Percentiles rank a stretch among this genome's conserved stretches.
Conservation (phyloP, 495 filamentous ascomycete genomes). For the Aspergillus mulundensis region DNA sequence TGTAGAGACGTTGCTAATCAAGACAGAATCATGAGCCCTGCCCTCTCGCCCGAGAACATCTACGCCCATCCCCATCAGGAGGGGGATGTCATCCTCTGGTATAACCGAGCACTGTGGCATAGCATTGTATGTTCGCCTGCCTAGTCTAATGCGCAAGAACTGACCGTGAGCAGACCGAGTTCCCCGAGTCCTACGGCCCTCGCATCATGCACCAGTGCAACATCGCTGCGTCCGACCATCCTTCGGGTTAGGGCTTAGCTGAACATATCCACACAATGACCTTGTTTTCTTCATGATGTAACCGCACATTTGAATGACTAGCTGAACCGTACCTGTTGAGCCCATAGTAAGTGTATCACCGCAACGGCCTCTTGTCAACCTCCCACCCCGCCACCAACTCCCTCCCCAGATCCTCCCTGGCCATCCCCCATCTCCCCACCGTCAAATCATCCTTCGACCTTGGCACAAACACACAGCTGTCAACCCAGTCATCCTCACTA, state of each 20-base stretch:
- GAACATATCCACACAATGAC: too few relatives aligned
- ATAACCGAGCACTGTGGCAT: conserved; percentile 6
- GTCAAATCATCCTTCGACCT: too few relatives aligned
- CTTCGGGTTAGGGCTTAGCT: conserved; percentile 1
- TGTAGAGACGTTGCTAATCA: background rate
- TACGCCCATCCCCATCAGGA: conserved; percentile 10
- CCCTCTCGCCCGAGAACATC: conserved; percentile 5
- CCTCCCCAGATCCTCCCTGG: too few relatives aligned
- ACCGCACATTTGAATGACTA: too few relatives aligned
- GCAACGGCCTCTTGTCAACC: too few relatives aligned
- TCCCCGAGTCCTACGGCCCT: conserved; percentile 7
- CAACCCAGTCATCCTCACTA: too few relatives aligned
- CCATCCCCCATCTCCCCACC: too few relatives aligned
- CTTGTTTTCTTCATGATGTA: too few relatives aligned
- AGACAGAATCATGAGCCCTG: conserved; percentile 8
- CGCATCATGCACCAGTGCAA: conserved; percentile 9
- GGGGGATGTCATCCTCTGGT: conserved; percentile 9
- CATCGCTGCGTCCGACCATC: conserved; percentile 8
- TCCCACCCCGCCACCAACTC: too few relatives aligned
- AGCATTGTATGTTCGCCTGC: conserved; percentile 3
- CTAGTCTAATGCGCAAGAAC: background rate
- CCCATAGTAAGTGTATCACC: too few relatives aligned
- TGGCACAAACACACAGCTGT: too few relatives aligned
- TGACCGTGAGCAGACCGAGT: conserved; percentile 1
- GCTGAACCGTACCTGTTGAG: too few relatives aligned